Percentiles rank a stretch among this genome's conserved stretches.
phyloP scores from a whole-genome alignment of 164 flowering plant genomes.

The Magnolia officinalis region DNA sequence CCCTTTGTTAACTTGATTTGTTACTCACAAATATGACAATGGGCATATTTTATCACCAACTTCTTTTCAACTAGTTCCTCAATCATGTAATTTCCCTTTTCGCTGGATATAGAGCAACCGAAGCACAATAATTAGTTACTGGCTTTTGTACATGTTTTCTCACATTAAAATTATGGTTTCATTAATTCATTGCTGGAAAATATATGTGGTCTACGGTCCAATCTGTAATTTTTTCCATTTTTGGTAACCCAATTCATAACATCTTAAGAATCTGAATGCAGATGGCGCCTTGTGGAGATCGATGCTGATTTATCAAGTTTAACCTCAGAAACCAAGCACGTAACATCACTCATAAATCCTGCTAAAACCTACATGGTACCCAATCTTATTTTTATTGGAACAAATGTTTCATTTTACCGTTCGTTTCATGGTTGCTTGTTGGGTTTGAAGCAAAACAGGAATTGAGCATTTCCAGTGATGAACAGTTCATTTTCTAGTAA shows the following conservation, averaged over 20 bases:
- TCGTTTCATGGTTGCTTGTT: neutral
- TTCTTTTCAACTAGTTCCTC: no score
- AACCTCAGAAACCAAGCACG: conserved; percentile 67
- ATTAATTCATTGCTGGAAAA: neutral
- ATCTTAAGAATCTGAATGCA: conserved; percentile 21
- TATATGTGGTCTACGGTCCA: neutral
- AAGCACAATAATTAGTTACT: no score
- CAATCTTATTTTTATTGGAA: conserved; percentile 2
- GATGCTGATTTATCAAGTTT: conserved; percentile 77
- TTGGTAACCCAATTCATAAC: neutral
- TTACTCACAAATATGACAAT: no score
- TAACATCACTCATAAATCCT: conserved; percentile 83
- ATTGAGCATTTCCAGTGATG: neutral
- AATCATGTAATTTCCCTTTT: no score
- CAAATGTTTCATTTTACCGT: neutral
- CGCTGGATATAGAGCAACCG: no score
- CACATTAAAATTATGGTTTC: neutral
- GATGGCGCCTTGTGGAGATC: conserved; percentile 97
- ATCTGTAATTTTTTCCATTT: neutral
- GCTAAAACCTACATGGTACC: conserved; percentile 95
- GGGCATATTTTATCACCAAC: no score
- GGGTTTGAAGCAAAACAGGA: neutral
- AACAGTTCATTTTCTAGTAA: neutral
- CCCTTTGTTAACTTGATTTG: no score
- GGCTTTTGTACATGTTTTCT: no score